Conservation (phyloP, 2,329 filamentous ascomycete species). For the Sclerotinia subarctica region DNA sequence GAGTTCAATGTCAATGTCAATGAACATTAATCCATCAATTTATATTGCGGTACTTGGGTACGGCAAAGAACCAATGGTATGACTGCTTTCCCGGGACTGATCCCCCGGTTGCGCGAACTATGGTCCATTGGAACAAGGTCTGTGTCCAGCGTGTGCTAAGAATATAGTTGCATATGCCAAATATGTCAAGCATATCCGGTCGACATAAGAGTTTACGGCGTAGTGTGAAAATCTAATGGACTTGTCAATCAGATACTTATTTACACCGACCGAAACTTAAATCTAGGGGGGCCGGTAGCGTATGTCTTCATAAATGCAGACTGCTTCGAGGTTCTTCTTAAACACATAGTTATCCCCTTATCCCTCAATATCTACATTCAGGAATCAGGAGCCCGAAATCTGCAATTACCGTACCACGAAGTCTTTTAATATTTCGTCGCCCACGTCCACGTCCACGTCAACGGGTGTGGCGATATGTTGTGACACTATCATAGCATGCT, state of each 20-base stretch:
- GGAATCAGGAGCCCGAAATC: not conserved
- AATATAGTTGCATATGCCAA: not conserved
- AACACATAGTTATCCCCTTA: not conserved
- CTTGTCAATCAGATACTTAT: not conserved
- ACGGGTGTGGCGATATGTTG: not conserved
- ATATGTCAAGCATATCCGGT: not conserved
- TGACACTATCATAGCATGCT: not conserved
- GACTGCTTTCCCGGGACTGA: not conserved
- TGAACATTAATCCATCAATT: not conserved
- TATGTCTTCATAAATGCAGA: not conserved
- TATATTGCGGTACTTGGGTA: not conserved
- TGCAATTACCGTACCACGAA: not conserved
- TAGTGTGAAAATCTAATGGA: too few relatives aligned
- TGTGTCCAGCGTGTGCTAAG: not conserved
- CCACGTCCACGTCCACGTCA: not conserved
- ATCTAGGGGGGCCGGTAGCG: too few relatives aligned
- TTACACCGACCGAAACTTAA: not conserved
- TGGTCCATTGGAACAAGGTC: not conserved
- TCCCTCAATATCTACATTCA: not conserved
- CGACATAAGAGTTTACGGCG: too few relatives aligned
- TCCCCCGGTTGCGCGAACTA: constrained; percentile 1
- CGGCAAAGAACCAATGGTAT: not conserved
- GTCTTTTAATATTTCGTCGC: not conserved
- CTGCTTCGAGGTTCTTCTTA: not conserved
- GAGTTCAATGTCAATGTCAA: not conserved